Evolutionary conservation across 768 basidiomycete species (phyloP), one percentile per base, ranked within the genome.

Genomic region (Boletales sp.): DNA sequence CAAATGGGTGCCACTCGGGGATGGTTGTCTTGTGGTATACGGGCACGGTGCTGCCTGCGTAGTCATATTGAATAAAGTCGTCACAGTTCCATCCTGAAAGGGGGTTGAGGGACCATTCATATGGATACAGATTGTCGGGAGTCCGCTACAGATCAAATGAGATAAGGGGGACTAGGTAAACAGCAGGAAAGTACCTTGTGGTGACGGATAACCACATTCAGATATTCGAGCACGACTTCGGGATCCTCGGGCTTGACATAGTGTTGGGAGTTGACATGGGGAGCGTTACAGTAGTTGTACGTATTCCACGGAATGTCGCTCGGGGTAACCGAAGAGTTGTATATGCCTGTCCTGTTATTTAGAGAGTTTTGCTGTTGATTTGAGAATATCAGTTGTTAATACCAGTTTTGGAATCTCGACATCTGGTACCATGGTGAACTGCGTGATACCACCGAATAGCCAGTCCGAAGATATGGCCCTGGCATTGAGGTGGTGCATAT

Each of bases 271-370:
- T 72, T 74, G 51, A 76, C 69, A 46, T 74, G 77, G 0, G 77
- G 74, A 0, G 77, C 77, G 44, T 79, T 79, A 62, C 77, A 79
- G 49, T 77, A 79, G 46, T 78, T 79, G 65, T 79, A 77, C 25
- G 75, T 79, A 61, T 77, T 71, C 77, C 77, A 78, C 0, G 75
- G 72, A 11, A 72, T 57, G 40, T 53, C 33, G 1, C 48, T 47
- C 10, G 77, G 77, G 1, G 77, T 78, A 31, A 60, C 17, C 2
- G 77, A 78, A 6, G 74, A 69, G 41, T 73, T 69, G 58, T 78
- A 78, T 28, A 78, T 60, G 7, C 76, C 76, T n/a, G 48, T 1
- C 25, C 1, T 39, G 30, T 14, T 14, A 19, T 32, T 32, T 28
- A 39, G 37, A 37, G 37, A 33, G 25, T 51, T 41, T n/a, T 45